phyloP scores from a whole-genome alignment of 345 rosid species.

The Camelina sativa region DNA sequence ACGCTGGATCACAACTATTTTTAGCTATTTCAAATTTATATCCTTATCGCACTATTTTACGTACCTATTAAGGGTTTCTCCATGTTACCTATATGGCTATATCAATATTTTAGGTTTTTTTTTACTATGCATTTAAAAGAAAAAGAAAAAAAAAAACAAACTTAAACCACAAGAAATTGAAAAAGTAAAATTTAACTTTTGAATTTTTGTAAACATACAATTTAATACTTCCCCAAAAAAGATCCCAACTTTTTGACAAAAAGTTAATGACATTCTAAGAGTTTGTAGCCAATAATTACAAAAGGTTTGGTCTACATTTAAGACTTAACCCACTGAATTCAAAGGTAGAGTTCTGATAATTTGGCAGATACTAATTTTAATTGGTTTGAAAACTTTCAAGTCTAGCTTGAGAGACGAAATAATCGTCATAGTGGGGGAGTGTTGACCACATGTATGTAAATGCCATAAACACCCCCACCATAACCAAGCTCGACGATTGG shows the following conservation, averaged over 20 bases:
- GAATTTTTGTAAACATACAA: slow-evolving; percentile 25
- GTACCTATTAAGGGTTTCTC: slow-evolving; percentile 14
- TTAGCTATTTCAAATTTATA: slow-evolving; percentile 34
- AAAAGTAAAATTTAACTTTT: slow-evolving; percentile 7
- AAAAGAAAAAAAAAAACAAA: background rate
- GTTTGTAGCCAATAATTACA: slow-evolving; percentile 8
- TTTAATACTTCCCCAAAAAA: slow-evolving; percentile 31
- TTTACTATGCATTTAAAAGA: background rate
- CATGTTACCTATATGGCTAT: slow-evolving; percentile 23
- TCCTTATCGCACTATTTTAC: slow-evolving; percentile 2
- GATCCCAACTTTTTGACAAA: slow-evolving; percentile 22
- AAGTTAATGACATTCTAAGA: slow-evolving; percentile 15
- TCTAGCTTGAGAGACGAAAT: slow-evolving; percentile 26
- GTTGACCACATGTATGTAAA: slow-evolving; percentile 23
- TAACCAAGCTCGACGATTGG: background rate
- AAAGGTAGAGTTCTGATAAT: slow-evolving; percentile 22
- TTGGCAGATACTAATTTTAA: slow-evolving; percentile 22
- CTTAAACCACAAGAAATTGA: background rate
- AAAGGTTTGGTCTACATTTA: slow-evolving; percentile 23
- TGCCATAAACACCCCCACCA: slow-evolving; percentile 32
- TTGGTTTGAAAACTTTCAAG: slow-evolving; percentile 32
- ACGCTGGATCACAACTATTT: slow-evolving; percentile 27
- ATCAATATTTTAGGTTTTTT: background rate
- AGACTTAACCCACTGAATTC: slow-evolving; percentile 16
- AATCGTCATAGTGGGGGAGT: slow-evolving; percentile 14